phyloP scores from a whole-genome alignment of 305 asterid genomes.

The Fraxinus latifolia region DNA sequence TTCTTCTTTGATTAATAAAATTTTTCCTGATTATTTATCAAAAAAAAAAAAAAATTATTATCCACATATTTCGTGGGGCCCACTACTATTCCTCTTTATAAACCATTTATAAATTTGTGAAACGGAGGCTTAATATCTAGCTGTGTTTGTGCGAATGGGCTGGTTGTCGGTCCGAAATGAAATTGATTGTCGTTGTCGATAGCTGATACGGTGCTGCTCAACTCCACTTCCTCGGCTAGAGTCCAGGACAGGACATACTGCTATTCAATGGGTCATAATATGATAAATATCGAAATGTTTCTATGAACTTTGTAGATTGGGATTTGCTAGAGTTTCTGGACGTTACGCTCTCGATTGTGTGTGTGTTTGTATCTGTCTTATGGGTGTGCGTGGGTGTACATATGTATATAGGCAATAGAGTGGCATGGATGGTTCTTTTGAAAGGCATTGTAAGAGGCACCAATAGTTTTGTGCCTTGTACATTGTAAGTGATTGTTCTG shows the following conservation, averaged over 20 bases:
- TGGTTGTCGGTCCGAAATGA: not conserved
- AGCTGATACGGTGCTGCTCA: not conserved
- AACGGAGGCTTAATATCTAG: too few species aligned
- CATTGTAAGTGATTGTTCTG: not conserved
- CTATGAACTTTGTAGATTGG: not conserved
- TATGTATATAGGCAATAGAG: not conserved
- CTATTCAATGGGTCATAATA: not conserved
- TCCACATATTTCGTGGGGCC: too few species aligned
- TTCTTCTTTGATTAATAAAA: too few species aligned
- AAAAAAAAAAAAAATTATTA: too few species aligned
- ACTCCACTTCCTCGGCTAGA: not conserved
- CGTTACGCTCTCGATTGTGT: not conserved
- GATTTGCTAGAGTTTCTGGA: slow-evolving; percentile 2
- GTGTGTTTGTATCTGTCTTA: too few species aligned
- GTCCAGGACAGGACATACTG: not conserved
- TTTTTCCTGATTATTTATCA: too few species aligned
- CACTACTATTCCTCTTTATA: too few species aligned
- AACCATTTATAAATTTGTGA: too few species aligned
- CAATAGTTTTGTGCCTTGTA: not conserved
- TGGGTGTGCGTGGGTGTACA: not conserved
- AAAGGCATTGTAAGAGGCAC: not conserved
- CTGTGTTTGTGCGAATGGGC: not conserved
- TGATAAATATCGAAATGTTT: not conserved
- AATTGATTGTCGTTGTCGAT: not conserved
- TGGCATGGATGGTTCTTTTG: not conserved